Conservation (phyloP, 345 rosid genomes). For the Litchi chinensis region DNA sequence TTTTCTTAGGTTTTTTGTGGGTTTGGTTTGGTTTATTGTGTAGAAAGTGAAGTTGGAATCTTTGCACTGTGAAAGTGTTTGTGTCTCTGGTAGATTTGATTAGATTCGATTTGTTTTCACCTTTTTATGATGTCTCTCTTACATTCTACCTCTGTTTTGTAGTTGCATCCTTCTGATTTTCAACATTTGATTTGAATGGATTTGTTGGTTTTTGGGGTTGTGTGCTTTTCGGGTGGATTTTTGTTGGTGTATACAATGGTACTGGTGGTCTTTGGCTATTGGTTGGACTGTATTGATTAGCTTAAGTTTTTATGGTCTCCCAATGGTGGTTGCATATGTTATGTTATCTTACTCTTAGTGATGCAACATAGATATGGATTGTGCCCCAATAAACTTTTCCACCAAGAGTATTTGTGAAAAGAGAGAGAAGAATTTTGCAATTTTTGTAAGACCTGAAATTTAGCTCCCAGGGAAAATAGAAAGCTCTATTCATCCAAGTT, state of each 20-base stretch:
- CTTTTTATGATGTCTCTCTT: neutral
- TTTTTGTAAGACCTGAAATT: neutral
- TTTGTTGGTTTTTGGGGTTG: neutral
- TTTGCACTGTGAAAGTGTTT: neutral
- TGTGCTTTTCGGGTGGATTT: neutral
- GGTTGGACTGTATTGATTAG: neutral
- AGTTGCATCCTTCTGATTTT: neutral
- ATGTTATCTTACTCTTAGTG: neutral
- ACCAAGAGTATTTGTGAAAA: neutral
- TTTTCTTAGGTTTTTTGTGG: neutral
- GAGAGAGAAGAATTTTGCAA: neutral
- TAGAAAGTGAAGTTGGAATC: constrained; percentile 8
- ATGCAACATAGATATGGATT: neutral
- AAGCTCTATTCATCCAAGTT: neutral
- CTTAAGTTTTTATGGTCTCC: neutral
- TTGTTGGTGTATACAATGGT: neutral
- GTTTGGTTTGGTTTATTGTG: neutral
- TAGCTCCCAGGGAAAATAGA: neutral
- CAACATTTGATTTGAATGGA: neutral
- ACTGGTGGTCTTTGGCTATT: neutral
- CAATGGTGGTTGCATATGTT: neutral
- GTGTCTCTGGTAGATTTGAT: neutral
- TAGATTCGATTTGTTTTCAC: neutral
- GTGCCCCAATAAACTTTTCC: neutral
- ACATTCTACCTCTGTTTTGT: neutral